Evolutionary conservation across 2,329 filamentous ascomycete species (phyloP).

Genomic region (Colletotrichum lini): DNA sequence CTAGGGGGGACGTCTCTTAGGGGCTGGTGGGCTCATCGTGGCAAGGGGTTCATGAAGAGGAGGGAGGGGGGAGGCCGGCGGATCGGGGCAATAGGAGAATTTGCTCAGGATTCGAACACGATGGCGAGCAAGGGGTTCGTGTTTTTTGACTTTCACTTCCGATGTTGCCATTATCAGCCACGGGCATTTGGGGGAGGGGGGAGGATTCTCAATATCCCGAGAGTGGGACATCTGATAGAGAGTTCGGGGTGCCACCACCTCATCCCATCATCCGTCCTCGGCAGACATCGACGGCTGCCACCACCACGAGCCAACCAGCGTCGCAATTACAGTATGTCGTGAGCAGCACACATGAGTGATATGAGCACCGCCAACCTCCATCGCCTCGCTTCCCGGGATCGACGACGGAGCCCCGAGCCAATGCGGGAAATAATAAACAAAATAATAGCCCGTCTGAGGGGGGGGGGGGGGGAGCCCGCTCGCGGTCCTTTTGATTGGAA

Average conservation of each 20-base stretch:
- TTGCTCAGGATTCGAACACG: background rate
- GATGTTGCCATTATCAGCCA: slow-evolving; percentile 4
- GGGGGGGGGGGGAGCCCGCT: too few relatives aligned
- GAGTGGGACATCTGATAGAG: slow-evolving; percentile 10
- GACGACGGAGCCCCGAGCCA: slow-evolving; percentile 19
- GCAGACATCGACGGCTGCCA: background rate
- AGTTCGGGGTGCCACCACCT: too few relatives aligned
- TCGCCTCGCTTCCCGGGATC: slow-evolving; percentile 18
- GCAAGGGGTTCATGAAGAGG: background rate
- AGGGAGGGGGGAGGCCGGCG: background rate
- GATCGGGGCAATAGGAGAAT: background rate
- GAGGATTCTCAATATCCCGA: slow-evolving; percentile 4
- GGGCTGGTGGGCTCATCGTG: background rate
- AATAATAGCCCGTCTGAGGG: too few relatives aligned
- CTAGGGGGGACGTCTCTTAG: slow-evolving; percentile 7
- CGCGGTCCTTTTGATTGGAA: slow-evolving; percentile 23
- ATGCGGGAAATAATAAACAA: too few relatives aligned
- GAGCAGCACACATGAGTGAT: too few relatives aligned
- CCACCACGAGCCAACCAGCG: background rate
- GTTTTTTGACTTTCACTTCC: background rate
- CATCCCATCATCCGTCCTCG: slow-evolving; percentile 1
- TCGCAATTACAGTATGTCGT: background rate
- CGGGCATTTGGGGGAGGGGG: background rate
- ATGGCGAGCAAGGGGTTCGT: slow-evolving; percentile 23
- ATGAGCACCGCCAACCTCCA: too few relatives aligned